Evolutionary conservation across 331 rosid species (phyloP).

Genomic region (Saraca asoca): DNA sequence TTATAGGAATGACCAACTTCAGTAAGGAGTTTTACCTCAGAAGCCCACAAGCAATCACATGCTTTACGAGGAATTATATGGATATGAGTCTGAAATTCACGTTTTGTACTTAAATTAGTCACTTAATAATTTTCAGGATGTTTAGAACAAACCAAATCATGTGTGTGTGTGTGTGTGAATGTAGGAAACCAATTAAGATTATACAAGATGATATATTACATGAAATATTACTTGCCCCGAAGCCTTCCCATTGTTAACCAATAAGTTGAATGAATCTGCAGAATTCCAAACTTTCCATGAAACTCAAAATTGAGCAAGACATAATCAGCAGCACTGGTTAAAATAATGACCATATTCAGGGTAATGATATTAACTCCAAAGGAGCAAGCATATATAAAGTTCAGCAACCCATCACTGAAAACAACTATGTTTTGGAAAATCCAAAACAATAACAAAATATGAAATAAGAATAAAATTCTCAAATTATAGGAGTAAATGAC

Average conservation of each 20-base stretch:
- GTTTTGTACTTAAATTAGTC: slow-evolving; percentile 33
- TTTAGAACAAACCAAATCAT: slow-evolving; percentile 5
- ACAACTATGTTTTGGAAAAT: neutral
- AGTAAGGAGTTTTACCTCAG: slow-evolving; percentile 62
- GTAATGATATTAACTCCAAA: slow-evolving; percentile 8
- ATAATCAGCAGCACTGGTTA: neutral
- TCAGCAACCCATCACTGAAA: slow-evolving; percentile 8
- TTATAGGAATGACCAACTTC: slow-evolving; percentile 9
- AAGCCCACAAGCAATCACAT: slow-evolving; percentile 80
- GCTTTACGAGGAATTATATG: slow-evolving; percentile 89
- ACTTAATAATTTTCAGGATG: slow-evolving; percentile 15
- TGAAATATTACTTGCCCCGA: slow-evolving; percentile 98
- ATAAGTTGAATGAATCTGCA: slow-evolving; percentile 89
- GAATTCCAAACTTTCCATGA: slow-evolving; percentile 34
- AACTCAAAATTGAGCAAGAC: slow-evolving; percentile 8
- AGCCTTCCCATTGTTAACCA: slow-evolving; percentile 81
- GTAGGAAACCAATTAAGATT: too few species aligned
- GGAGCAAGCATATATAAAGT: slow-evolving; percentile 6
- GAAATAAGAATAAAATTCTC: slow-evolving; percentile 23
- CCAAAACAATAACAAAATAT: slow-evolving; percentile 6
- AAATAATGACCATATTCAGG: neutral
- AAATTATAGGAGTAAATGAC: slow-evolving; percentile 2
- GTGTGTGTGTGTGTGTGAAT: neutral
- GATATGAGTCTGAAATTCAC: slow-evolving; percentile 77
- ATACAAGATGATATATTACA: slow-evolving; percentile 46